Conservation (phyloP, 2,329 filamentous ascomycete genomes). For the Claviceps sp. region DNA sequence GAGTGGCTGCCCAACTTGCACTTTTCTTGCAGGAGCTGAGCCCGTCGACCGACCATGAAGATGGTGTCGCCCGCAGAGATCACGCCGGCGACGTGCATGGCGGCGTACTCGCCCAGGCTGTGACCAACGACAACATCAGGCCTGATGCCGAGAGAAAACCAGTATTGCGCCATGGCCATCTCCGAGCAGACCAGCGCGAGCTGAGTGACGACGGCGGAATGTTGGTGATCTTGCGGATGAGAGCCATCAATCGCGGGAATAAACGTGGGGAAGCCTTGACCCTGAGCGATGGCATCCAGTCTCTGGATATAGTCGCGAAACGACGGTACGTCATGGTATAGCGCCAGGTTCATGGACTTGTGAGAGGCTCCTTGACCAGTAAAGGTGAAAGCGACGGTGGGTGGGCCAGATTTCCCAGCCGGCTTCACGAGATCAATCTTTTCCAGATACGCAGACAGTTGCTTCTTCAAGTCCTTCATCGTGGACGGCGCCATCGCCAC, state of each 20-base stretch:
- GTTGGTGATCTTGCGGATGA: slow-evolving; percentile 13
- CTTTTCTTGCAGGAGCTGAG: slow-evolving; percentile 48
- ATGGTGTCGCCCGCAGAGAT: slow-evolving; percentile 59
- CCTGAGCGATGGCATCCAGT: slow-evolving; percentile 18
- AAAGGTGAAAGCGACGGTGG: slow-evolving; percentile 26
- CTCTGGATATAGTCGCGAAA: slow-evolving; percentile 21
- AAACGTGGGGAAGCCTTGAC: slow-evolving; percentile 24
- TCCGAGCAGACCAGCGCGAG: slow-evolving; percentile 25
- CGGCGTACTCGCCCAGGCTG: slow-evolving; percentile 62
- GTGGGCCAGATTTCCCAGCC: not conserved
- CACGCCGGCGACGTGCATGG: slow-evolving; percentile 56
- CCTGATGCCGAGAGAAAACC: slow-evolving; percentile 32
- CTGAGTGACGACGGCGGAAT: slow-evolving; percentile 17
- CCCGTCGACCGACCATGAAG: slow-evolving; percentile 55
- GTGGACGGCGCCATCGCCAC: slow-evolving; percentile 29
- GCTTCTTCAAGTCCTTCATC: not conserved
- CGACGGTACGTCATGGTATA: slow-evolving; percentile 17
- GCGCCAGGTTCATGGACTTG: slow-evolving; percentile 17
- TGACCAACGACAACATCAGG: slow-evolving; percentile 44
- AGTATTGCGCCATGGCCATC: slow-evolving; percentile 27
- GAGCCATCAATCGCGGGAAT: slow-evolving; percentile 28
- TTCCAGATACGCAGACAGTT: not conserved
- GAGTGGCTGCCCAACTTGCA: slow-evolving; percentile 54
- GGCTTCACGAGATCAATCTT: not conserved
- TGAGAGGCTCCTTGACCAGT: slow-evolving; percentile 31